phyloP scores from a whole-genome alignment of 148 eudicot genomes.

The Dianthus caryophyllus region DNA sequence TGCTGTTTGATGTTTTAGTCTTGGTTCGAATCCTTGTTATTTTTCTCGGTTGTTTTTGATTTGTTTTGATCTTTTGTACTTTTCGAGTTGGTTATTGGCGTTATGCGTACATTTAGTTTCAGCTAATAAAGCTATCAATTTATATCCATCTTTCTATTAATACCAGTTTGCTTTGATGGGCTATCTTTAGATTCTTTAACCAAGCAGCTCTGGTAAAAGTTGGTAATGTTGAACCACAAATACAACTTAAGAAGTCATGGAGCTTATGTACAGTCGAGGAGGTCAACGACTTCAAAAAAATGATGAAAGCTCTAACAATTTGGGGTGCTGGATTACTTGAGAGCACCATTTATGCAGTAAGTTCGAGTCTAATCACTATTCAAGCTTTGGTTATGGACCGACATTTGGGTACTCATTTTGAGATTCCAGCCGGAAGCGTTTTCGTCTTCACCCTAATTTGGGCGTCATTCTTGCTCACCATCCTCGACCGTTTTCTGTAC shows the following conservation, averaged over 20 bases:
- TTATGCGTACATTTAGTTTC: too few species aligned
- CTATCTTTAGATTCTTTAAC: constrained; percentile 28
- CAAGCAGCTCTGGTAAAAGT: constrained; percentile 27
- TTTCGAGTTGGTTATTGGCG: too few species aligned
- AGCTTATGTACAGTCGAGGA: constrained; percentile 36
- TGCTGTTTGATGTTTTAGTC: too few species aligned
- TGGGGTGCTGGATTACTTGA: constrained; percentile 48
- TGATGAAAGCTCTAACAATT: constrained; percentile 43
- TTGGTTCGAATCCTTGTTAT: too few species aligned
- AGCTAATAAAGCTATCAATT: too few species aligned
- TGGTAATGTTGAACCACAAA: constrained; percentile 1
- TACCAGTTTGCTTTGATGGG: background rate
- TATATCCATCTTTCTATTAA: background rate
- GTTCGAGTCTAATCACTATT: constrained; percentile 41
- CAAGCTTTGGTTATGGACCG: constrained; percentile 51
- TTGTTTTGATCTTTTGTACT: too few species aligned
- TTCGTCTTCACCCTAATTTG: constrained; percentile 28
- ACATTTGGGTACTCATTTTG: constrained; percentile 23
- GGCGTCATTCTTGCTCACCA: constrained; percentile 26
- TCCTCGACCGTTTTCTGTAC: constrained; percentile 30
- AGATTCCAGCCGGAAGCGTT: constrained; percentile 32
- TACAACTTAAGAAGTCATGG: constrained; percentile 28
- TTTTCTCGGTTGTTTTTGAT: too few species aligned
- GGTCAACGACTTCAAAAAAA: constrained; percentile 40
- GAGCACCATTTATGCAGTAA: constrained; percentile 40